A percentile compares a stretch with the other conserved stretches of the same genome.
Conservation (phyloP, 2,329 filamentous ascomycete genomes). For the Aspergillus nomiae region DNA sequence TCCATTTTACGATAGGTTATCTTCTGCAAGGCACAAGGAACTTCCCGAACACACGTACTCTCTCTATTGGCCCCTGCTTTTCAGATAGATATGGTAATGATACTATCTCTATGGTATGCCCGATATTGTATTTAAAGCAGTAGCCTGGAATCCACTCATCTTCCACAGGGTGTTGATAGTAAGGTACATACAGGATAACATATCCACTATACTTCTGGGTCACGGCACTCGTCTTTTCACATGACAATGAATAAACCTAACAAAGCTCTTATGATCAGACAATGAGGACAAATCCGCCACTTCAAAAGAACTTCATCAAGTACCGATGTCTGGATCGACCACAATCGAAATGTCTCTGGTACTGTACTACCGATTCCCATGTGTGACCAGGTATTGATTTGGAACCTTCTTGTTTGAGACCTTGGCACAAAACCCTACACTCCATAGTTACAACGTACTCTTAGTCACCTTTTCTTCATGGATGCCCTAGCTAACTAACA, state of each 20-base stretch:
- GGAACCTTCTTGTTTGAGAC: not conserved
- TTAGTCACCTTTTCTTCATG: not conserved
- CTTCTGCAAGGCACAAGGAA: slow-evolving; percentile 7
- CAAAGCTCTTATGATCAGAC: not conserved
- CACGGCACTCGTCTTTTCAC: not conserved
- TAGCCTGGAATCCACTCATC: not conserved
- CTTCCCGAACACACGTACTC: not conserved
- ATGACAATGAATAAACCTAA: not conserved
- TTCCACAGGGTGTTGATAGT: not conserved
- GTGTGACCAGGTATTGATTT: not conserved
- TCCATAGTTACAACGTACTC: not conserved
- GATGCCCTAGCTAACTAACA: not conserved
- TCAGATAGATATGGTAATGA: not conserved
- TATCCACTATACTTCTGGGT: not conserved
- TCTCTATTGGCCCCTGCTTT: not conserved
- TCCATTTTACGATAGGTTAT: not conserved
- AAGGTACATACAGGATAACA: not conserved
- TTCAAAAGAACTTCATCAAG: not conserved
- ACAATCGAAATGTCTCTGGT: not conserved
- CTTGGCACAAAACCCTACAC: not conserved
- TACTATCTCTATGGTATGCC: not conserved
- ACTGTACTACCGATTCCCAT: not conserved
- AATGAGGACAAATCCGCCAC: not conserved
- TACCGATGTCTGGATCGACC: not conserved
- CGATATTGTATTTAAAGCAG: not conserved